phyloP scores from a whole-genome alignment of 495 filamentous ascomycete genomes.

The Penicillium macrosclerotiorum region DNA sequence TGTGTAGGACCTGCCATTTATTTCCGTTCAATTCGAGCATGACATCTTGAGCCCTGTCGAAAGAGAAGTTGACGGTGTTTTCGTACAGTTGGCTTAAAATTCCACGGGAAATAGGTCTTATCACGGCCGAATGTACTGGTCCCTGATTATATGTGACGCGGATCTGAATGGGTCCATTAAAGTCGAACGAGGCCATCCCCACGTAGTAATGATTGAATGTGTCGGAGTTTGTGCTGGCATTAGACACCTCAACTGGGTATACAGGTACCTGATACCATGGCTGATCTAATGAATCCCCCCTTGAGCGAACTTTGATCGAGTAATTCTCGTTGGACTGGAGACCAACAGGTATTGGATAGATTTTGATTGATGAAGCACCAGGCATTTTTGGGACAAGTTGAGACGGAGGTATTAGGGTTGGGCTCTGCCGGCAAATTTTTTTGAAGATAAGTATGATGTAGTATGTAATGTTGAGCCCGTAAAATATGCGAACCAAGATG shows the following conservation, averaged over 20 bases:
- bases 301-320: too few relatives aligned
- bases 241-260: conserved; percentile 3
- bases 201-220: conserved; percentile 1
- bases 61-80: conserved; percentile 14
- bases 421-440: too few relatives aligned
- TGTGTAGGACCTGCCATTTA: conserved; percentile 15
- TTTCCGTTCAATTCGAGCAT: conserved; percentile 19
- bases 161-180: conserved; percentile 12
- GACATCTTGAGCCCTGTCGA: conserved; percentile 11
- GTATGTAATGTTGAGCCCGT: too few relatives aligned
- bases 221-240: conserved; percentile 6
- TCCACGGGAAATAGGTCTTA: conserved; percentile 16
- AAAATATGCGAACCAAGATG: too few relatives aligned
- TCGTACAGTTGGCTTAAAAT: conserved; percentile 2
- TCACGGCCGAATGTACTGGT: conserved; percentile 4
- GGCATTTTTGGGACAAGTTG: too few relatives aligned
- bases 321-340: too few relatives aligned
- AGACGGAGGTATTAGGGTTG: too few relatives aligned
- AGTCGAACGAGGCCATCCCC: conserved; percentile 19
- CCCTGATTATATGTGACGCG: conserved; percentile 9
- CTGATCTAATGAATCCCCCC: too few relatives aligned
- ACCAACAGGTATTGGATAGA: too few relatives aligned
- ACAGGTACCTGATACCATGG: not conserved
- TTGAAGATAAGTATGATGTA: too few relatives aligned
- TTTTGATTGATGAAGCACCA: too few relatives aligned